These are phyloP conservation scores for Nakazawaea pomicola DNA, from an alignment of 805 yeast genomes.

Conservation along the genomic window DNA sequence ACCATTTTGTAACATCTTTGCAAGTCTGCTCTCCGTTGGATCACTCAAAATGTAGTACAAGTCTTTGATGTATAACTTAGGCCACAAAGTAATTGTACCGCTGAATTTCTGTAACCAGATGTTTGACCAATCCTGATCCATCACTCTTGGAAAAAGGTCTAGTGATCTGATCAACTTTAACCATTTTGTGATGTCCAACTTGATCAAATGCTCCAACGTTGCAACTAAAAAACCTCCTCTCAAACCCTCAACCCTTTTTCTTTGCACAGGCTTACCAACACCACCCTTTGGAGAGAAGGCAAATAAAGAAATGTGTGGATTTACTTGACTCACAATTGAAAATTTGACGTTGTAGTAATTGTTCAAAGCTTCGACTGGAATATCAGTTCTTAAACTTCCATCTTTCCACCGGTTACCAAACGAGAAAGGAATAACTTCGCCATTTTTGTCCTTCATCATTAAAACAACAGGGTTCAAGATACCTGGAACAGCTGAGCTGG, in stretches of 20 bases:
- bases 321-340: slow-evolving; percentile 75
- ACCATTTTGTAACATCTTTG: slow-evolving; percentile 53
- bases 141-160: slow-evolving; percentile 60
- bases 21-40: slow-evolving; percentile 57
- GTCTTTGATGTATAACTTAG: slow-evolving; percentile 54
- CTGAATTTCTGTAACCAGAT: slow-evolving; percentile 70
- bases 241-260: slow-evolving; percentile 46
- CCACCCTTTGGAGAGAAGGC: slow-evolving; percentile 77
- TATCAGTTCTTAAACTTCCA: slow-evolving; percentile 74
- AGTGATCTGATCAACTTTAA: slow-evolving; percentile 57
- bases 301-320: slow-evolving; percentile 75
- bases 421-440: slow-evolving; percentile 54
- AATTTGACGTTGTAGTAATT: slow-evolving; percentile 73
- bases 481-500: slow-evolving; percentile 82
- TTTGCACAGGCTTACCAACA: slow-evolving; percentile 72
- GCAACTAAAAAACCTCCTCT: slow-evolving; percentile 77
- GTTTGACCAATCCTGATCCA: slow-evolving; percentile 79
- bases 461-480: slow-evolving; percentile 73
- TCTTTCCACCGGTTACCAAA: slow-evolving; percentile 76
- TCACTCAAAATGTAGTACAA: slow-evolving; percentile 62
- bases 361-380: slow-evolving; percentile 69
- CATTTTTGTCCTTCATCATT: slow-evolving; percentile 54
- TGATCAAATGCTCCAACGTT: slow-evolving; percentile 64
- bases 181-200: slow-evolving; percentile 77
- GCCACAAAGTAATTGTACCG: slow-evolving; percentile 77